phyloP scores from a whole-genome alignment of 1,284 basidiomycete genomes.

The Erythrobasidium hasegawianum region DNA sequence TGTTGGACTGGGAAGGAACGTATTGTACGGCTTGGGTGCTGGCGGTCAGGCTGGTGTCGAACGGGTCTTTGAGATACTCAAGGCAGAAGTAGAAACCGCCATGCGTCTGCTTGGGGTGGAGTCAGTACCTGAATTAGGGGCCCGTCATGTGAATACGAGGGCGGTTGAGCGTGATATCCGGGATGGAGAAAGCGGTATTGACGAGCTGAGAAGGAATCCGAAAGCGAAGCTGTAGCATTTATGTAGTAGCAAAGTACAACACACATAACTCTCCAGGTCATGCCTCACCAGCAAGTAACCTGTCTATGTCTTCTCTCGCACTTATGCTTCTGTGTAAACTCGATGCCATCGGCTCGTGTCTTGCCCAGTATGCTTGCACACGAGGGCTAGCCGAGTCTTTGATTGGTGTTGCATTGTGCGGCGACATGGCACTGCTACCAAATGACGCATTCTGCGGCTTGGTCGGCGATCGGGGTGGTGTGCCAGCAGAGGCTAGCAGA shows the following conservation, averaged over 20 bases:
- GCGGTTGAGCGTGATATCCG: conserved; percentile 27
- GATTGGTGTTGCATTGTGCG: background rate
- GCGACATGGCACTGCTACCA: background rate
- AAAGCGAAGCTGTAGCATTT: conserved; percentile 15
- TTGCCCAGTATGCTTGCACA: conserved; percentile 30
- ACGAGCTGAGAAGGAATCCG: conserved; percentile 6
- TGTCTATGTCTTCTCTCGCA: background rate
- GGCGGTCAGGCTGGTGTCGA: conserved; percentile 29
- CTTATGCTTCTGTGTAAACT: background rate
- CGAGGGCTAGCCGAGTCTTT: conserved; percentile 23
- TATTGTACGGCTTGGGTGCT: conserved; percentile 24
- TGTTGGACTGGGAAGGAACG: conserved; percentile 67
- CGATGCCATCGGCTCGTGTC: conserved; percentile 15
- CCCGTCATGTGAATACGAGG: conserved; percentile 20
- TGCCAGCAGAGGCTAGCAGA: conserved; percentile 16
- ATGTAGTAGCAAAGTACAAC: too few relatives aligned
- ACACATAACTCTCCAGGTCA: background rate
- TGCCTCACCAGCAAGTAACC: background rate
- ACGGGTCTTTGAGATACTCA: conserved; percentile 24
- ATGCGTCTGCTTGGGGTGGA: conserved; percentile 24
- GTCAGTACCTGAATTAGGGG: conserved; percentile 7
- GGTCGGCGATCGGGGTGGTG: background rate
- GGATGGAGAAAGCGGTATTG: conserved; percentile 17
- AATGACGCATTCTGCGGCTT: background rate
- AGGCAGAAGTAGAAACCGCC: conserved; percentile 23